phyloP scores from a whole-genome alignment of 371 early-diverging fungal genomes.

The Cokeromyces recurvatus region DNA sequence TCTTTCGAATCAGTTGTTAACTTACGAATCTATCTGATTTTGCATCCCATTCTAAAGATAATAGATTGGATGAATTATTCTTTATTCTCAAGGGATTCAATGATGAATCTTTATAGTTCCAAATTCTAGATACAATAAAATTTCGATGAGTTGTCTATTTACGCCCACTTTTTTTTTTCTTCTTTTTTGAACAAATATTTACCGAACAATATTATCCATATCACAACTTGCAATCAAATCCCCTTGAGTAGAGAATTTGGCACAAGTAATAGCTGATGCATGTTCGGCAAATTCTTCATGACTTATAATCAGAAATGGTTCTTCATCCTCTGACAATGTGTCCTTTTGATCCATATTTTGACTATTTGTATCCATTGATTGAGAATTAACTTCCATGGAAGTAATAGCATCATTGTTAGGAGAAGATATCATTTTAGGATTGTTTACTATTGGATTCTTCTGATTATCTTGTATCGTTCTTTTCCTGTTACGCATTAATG shows the following conservation, averaged over 20 bases:
- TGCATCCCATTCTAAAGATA: conserved; percentile 62
- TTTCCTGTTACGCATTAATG: conserved; percentile 36
- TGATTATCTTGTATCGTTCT: conserved; percentile 4
- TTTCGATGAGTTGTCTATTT: too few relatives aligned
- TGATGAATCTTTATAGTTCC: conserved; percentile 48
- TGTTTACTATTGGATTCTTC: too few relatives aligned
- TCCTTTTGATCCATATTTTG: too few relatives aligned
- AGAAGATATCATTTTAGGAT: too few relatives aligned
- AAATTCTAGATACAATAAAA: conserved; percentile 30
- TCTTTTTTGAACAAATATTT: too few relatives aligned
- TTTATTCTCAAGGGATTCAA: conserved; percentile 49
- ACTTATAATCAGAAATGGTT: conserved; percentile 42
- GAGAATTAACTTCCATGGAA: conserved; percentile 2
- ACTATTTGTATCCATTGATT: conserved; percentile 9
- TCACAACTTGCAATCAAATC: conserved; percentile 63
- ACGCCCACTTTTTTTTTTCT: not conserved
- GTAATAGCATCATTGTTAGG: not conserved
- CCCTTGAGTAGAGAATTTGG: conserved; percentile 56
- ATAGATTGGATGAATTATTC: conserved; percentile 41
- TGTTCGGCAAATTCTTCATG: conserved; percentile 61
- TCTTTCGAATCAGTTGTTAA: too few relatives aligned
- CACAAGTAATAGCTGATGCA: conserved; percentile 58
- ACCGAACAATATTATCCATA: conserved; percentile 60
- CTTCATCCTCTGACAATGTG: conserved; percentile 22
- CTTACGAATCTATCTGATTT: conserved; percentile 50